phyloP scores from a whole-genome alignment of 805 yeast species.

The Wickerhamiella dianesei region DNA sequence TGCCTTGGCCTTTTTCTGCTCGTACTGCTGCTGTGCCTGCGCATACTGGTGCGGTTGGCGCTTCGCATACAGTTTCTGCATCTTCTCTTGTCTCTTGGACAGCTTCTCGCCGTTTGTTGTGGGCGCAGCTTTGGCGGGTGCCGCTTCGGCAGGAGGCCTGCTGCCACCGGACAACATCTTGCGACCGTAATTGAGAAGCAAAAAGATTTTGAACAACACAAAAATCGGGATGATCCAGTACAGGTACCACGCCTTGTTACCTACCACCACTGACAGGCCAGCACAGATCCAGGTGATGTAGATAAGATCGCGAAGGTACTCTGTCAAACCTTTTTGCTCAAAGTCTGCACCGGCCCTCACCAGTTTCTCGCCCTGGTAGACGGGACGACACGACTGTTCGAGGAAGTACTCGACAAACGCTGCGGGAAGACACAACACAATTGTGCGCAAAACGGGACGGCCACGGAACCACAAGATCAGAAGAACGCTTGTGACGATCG shows the following conservation, averaged over 20 bases:
- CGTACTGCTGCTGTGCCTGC: neutral
- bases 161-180: slow-evolving; percentile 12
- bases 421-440: slow-evolving; percentile 25
- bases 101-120: neutral
- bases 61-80: neutral
- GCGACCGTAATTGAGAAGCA: slow-evolving; percentile 14
- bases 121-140: too few species aligned
- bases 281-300: slow-evolving; percentile 51
- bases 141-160: neutral
- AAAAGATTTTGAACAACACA: slow-evolving; percentile 13
- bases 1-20: neutral
- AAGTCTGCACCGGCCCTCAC: slow-evolving; percentile 48
- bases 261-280: slow-evolving; percentile 38
- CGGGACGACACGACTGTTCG: slow-evolving; percentile 51
- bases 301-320: slow-evolving; percentile 56
- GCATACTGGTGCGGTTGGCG: slow-evolving; percentile 1
- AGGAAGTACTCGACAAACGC: slow-evolving; percentile 36
- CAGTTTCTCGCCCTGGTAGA: slow-evolving; percentile 32
- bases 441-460: neutral
- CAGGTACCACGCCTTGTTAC: slow-evolving; percentile 50
- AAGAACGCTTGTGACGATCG: slow-evolving; percentile 20
- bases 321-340: slow-evolving; percentile 49
- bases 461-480: neutral
- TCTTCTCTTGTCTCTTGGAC: slow-evolving; percentile 1
- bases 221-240: slow-evolving; percentile 23